These are phyloP conservation scores for Nicotiana tabacum DNA, from an alignment of 257 asterid species.

Conservation along the genomic window DNA sequence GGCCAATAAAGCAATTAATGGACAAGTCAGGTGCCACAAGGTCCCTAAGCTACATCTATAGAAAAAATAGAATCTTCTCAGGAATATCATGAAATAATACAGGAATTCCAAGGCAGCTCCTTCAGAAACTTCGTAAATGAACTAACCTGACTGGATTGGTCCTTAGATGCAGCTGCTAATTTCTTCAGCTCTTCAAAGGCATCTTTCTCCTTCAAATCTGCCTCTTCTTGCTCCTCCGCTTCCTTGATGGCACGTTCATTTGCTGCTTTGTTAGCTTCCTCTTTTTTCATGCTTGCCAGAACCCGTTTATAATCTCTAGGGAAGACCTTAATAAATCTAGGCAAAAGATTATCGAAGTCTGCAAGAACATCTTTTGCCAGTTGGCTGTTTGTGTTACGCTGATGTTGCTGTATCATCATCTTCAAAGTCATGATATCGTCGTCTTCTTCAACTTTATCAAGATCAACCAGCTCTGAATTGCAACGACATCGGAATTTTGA, in stretches of 20 bases:
- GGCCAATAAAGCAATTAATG: background rate
- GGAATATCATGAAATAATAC: background rate
- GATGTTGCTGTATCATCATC: slow-evolving; percentile 99
- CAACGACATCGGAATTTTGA: slow-evolving; percentile 68
- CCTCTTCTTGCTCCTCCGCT: slow-evolving; percentile 64
- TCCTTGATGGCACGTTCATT: slow-evolving; percentile 49
- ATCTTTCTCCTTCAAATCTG: slow-evolving; percentile 58
- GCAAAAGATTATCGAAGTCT: slow-evolving; percentile 64
- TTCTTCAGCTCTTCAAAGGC: slow-evolving; percentile 96
- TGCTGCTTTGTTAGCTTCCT: slow-evolving; percentile 38
- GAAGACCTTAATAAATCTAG: slow-evolving; percentile 81
- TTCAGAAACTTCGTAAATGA: background rate
- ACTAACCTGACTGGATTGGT: slow-evolving; percentile 44
- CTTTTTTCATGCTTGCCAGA: slow-evolving; percentile 62
- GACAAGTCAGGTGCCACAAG: background rate
- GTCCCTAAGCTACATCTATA: background rate
- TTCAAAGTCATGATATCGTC: slow-evolving; percentile 71
- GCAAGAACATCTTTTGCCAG: slow-evolving; percentile 80
- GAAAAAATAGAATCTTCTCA: background rate
- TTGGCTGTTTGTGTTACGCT: slow-evolving; percentile 83
- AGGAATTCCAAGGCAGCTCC: background rate
- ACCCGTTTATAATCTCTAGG: slow-evolving; percentile 89
- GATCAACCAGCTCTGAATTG: slow-evolving; percentile 89
- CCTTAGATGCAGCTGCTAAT: slow-evolving; percentile 47
- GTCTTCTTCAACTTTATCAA: slow-evolving; percentile 83